phyloP scores from a whole-genome alignment of 1,139 yeast genomes.

The Candida sanyaensis region DNA sequence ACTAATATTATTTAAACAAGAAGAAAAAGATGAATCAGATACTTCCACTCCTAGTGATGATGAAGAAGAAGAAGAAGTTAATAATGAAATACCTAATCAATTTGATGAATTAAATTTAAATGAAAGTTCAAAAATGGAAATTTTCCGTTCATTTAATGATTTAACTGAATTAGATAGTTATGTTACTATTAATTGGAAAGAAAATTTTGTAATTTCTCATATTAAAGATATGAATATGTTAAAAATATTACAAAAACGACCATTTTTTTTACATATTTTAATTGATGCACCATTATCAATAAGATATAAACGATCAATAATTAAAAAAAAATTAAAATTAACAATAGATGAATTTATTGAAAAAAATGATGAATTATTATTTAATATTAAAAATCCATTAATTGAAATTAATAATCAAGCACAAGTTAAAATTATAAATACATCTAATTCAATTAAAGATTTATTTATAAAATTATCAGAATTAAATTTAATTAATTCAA shows the following conservation, averaged over 20 bases:
- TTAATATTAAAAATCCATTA: conserved; percentile 35
- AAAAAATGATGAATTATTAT: conserved; percentile 47
- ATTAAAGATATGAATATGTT: conserved; percentile 47
- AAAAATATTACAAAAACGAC: conserved; percentile 62
- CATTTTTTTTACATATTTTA: conserved; percentile 81
- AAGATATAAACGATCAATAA: conserved; percentile 48
- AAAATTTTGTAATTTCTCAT: conserved; percentile 61
- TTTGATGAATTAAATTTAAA: conserved; percentile 1
- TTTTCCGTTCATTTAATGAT: conserved; percentile 25
- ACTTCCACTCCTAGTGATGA: conserved; percentile 5
- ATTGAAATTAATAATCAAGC: conserved; percentile 59
- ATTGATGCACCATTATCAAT: conserved; percentile 71
- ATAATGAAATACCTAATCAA: conserved; percentile 1
- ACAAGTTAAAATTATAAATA: conserved; percentile 62
- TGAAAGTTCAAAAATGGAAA: conserved; percentile 15
- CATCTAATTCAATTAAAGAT: conserved; percentile 47
- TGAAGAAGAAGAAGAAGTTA: too few relatives aligned
- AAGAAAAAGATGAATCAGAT: conserved; percentile 1
- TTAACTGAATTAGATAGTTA: conserved; percentile 55
- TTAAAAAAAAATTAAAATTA: conserved; percentile 11
- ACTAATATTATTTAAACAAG: conserved; percentile 21
- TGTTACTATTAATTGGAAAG: conserved; percentile 72
- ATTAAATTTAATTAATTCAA: conserved; percentile 53
- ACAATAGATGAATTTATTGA: conserved; percentile 46
- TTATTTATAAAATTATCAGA: conserved; percentile 54